A percentile compares a stretch with the other conserved stretches of the same genome.
Conservation (phyloP, 2,329 filamentous ascomycete species). For the Phialophora verrucosa region DNA sequence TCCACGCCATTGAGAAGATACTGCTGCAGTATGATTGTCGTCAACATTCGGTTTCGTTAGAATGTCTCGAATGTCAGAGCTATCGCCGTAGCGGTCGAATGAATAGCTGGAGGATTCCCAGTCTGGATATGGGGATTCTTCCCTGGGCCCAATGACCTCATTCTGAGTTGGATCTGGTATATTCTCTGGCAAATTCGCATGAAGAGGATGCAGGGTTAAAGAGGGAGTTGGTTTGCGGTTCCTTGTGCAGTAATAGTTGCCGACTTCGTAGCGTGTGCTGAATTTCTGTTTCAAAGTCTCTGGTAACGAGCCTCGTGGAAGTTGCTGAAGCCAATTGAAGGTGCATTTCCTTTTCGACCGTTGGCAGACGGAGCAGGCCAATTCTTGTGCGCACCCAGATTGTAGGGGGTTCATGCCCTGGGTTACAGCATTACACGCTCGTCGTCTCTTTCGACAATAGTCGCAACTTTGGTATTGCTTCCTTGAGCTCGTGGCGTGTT, state of each 20-base stretch:
- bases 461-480: conserved; percentile 26
- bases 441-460: conserved; percentile 20
- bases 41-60: no score
- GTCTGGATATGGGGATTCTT: no score
- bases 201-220: no score
- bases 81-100: no score
- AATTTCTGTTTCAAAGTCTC: conserved; percentile 25
- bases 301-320: conserved; percentile 22
- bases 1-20: no score
- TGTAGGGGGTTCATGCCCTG: conserved; percentile 22
- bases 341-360: conserved; percentile 50
- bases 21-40: no score
- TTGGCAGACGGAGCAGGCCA: conserved; percentile 22
- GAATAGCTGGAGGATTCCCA: no score
- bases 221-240: no score
- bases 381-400: conserved; percentile 6
- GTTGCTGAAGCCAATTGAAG: conserved; percentile 49
- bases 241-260: neutral
- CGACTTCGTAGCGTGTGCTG: conserved; percentile 18
- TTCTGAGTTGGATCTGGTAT: no score
- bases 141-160: no score
- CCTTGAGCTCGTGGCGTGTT: conserved; percentile 7
- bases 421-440: conserved; percentile 23
- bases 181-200: no score
- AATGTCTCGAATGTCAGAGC: no score